Percentiles rank a stretch among this genome's conserved stretches.
phyloP scores from a whole-genome alignment of 768 basidiomycete genomes.

The Tricholoma flavovirens region DNA sequence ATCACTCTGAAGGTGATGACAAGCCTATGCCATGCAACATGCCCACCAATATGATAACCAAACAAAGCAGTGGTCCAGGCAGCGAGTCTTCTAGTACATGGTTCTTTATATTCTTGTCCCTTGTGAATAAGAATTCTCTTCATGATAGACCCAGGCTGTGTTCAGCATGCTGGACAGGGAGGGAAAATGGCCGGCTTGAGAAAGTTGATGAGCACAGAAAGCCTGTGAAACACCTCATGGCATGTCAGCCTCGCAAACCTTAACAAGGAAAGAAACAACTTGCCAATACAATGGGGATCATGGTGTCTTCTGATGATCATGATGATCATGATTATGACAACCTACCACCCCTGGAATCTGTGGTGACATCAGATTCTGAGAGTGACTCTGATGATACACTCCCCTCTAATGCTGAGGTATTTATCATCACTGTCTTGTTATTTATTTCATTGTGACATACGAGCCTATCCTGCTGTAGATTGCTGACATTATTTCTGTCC shows the following conservation, averaged over 20 bases:
- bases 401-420: conserved; percentile 1
- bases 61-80: not conserved
- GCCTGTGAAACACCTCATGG: not conserved
- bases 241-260: not conserved
- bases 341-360: not conserved
- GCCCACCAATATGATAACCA: not conserved
- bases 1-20: not conserved
- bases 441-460: not conserved
- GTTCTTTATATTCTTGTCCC: not conserved
- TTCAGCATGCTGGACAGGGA: not conserved
- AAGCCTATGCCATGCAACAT: not conserved
- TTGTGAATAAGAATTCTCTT: not conserved
- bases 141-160: not conserved
- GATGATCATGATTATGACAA: not conserved
- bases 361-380: not conserved
- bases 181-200: conserved; percentile 1
- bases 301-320: not conserved
- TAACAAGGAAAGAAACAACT: not conserved
- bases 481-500: conserved; percentile 1
- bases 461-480: not conserved
- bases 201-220: conserved; percentile 1
- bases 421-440: not conserved
- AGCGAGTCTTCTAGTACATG: not conserved
- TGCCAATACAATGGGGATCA: not conserved
- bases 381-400: not conserved